These are phyloP conservation scores for Globisporangium okanoganense DNA, from an alignment of 352 stramenopile species.

Conservation along the genomic window DNA sequence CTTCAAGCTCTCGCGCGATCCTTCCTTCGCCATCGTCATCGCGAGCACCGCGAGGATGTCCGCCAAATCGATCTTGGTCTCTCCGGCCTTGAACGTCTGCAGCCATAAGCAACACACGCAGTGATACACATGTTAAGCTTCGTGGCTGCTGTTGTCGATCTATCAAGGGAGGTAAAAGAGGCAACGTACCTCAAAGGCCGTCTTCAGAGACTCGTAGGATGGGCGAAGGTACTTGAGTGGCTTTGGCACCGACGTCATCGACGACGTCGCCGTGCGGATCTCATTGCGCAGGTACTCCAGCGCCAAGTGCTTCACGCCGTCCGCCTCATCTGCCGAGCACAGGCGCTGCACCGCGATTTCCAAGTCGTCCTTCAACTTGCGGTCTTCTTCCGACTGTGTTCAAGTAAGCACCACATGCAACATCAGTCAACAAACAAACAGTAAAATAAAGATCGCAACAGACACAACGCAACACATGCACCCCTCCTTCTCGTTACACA, in stretches of 20 bases:
- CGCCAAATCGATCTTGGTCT: constrained; percentile 79
- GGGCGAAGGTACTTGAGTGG: constrained; percentile 98
- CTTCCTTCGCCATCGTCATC: constrained; percentile 98
- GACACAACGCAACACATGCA: neutral
- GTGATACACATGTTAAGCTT: neutral
- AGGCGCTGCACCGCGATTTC: constrained; percentile 83
- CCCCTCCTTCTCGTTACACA: neutral
- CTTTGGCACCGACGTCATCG: constrained; percentile 99
- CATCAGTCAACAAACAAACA: neutral
- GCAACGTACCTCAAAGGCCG: constrained; percentile 37
- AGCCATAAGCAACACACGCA: neutral
- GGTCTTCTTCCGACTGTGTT: constrained; percentile 86
- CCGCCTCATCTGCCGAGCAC: constrained; percentile 53
- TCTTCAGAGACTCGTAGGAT: constrained; percentile 94
- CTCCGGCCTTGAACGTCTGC: constrained; percentile 34
- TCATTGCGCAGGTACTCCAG: constrained; percentile 97
- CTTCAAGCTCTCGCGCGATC: constrained; percentile 78
- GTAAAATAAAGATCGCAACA: constrained; percentile 1
- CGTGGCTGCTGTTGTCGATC: neutral
- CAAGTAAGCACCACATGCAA: neutral
- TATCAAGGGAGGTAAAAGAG: neutral
- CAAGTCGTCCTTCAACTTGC: constrained; percentile 92
- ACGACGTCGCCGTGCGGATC: constrained; percentile 95
- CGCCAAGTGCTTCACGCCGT: constrained; percentile 82
- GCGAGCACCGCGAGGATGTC: constrained; percentile 93